Base-by-base conservation (phyloP, 2,329 filamentous ascomycete genomes). In the Cercospora brassicicola region DNA sequence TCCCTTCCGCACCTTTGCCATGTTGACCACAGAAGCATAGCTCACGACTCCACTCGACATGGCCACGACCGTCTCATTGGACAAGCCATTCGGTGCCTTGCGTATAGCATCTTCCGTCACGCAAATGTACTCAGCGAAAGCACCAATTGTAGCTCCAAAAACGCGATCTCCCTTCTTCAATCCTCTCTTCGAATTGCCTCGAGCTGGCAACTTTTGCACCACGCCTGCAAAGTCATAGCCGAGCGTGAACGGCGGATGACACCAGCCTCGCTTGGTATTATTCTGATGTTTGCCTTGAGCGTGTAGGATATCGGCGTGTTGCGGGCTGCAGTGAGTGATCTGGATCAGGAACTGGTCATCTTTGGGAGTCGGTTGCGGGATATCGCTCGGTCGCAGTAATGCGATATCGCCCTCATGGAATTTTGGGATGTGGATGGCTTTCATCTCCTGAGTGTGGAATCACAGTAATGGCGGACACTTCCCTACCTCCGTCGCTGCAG, bases 291-390 rank as follows among this genome's bases (percentile, higher is more conserved):
- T 82, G 7, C 87, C 87, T 73, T 82, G 81, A 2, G 84, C 84
- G 74, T 89, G 88, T 57, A 89, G 82, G 8, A 87, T 82, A 73
- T 89, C 87, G 59, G 88, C 86, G 73, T 87, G 88, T 64, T 88
- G 88, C 23, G 88, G 79, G 3, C 86, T 85, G 64, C 84, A 84
- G 67, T 87, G 86, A 1, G 84, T 84, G 62, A 88, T 82, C 64
- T 79, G 79, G 45, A 87, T 76, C 18, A 86, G 71, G 36, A 82
- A 78, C 67, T 83, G 76, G 31, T 76, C 73, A 9, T 76, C 67
- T 33, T 78, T 76, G 3, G 78, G 73, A 15, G 72, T 65, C 9
- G 82, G 81, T 10, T 70, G 66, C 5, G 81, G 76, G 10, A 74
- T 72, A 67, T 68, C 73, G 70, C 72, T 72, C 63, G 67, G 72